Evolutionary conservation across 768 basidiomycete genomes (phyloP), one percentile per base, ranked within the genome.

Genomic region (Boletus sensibilis): DNA sequence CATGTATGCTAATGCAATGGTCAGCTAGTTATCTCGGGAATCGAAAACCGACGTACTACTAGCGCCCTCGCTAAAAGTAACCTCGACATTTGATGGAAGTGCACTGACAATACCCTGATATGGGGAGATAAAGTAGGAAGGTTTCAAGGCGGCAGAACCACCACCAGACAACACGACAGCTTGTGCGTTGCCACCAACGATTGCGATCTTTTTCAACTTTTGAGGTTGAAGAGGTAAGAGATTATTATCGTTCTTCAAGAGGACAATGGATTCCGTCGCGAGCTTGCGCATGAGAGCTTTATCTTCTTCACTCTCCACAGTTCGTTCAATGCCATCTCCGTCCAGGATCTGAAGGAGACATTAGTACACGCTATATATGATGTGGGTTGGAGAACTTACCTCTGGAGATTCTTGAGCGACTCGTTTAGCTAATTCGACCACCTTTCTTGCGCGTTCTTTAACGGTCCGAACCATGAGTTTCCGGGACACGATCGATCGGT

Each of bases 51-150:
- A 58, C 78, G 25, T 61, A 88, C 88, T 81, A 61, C 82, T 72
- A 13, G 87, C 87, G 21, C 89, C 89, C 65, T 90, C 87, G 51
- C 80, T 79, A 62, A 85, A 89, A 0, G 79, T 78, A 18, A 90
- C 75, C 61, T 88, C 76, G 2, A 85, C 77, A 33, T 75, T 73
- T 1, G 58, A 10, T 4, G 75, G 71, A 21, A 90, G 73, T 0
- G 83, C 86, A 14, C 79, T 76, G 18, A 81, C 77, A 33, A 94
- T 84, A 2, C 92, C 92, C 29, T 92, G 82, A 67, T 83, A 91
- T 0, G 92, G 92, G 6, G 83, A 84, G 45, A 88, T 71, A 59
- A 88, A 88, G 75, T 89, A 94, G 5, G 85, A 85, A 1, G 90
- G 77, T 63, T 89, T 87, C 51, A 93, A 76, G 34, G 75, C 68